These are phyloP conservation scores for Hyaloscypha bicolor DNA, from an alignment of 495 filamentous ascomycete species.

Conservation along the genomic window DNA sequence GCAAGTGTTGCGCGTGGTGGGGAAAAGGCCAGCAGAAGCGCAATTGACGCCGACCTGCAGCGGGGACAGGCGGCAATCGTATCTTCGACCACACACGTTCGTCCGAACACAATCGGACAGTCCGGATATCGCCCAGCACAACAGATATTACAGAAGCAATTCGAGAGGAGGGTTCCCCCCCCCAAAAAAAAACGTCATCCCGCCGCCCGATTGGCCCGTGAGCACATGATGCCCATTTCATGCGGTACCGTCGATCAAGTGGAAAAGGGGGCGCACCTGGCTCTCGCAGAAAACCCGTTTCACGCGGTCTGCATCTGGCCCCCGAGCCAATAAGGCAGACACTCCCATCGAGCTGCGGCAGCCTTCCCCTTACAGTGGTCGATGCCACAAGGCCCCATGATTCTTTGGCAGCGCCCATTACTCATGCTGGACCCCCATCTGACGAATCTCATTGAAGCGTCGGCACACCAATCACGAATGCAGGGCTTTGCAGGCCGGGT, in stretches of 20 bases:
- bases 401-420: neutral
- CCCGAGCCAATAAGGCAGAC: too few relatives aligned
- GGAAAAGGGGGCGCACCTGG: neutral
- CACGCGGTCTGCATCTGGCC: neutral
- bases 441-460: neutral
- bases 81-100: neutral
- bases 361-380: too few relatives aligned
- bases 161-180: neutral
- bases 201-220: neutral
- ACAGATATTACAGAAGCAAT: neutral
- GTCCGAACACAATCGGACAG: neutral
- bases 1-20: neutral
- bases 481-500: neutral
- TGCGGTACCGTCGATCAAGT: neutral
- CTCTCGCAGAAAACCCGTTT: neutral
- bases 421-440: neutral
- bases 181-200: neutral
- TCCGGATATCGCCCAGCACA: neutral
- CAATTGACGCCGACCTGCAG: constrained; percentile 11
- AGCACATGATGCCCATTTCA: neutral
- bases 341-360: neutral
- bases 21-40: constrained; percentile 1
- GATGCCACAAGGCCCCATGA: neutral
- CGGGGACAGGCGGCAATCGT: neutral
- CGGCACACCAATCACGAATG: neutral